These are phyloP conservation scores for Delonix regia DNA, from an alignment of 306 rosid species.

Conservation along the genomic window DNA sequence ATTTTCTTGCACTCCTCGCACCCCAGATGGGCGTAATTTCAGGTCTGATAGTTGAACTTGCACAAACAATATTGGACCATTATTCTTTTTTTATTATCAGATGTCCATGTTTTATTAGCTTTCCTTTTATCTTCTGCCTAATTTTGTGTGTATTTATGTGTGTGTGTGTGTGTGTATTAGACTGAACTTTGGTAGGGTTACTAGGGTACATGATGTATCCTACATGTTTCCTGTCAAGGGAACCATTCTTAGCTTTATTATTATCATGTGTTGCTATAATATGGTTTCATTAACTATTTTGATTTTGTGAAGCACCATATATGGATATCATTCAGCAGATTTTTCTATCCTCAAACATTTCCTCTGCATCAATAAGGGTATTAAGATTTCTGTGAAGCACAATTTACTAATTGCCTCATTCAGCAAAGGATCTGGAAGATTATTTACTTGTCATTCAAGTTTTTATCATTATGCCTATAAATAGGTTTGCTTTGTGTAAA, in stretches of 20 bases:
- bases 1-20: not conserved
- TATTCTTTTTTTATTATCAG: constrained; percentile 2
- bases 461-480: not conserved
- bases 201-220: too few species aligned
- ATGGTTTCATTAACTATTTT: not conserved
- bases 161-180: not conserved
- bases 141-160: not conserved
- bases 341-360: not conserved
- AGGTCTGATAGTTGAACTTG: not conserved
- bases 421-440: not conserved
- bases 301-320: not conserved
- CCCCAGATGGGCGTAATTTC: not conserved
- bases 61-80: not conserved
- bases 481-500: not conserved
- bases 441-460: not conserved
- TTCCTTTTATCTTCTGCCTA: not conserved
- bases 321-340: not conserved
- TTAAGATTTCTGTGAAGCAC: not conserved
- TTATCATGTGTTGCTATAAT: not conserved
- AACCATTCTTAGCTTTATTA: not conserved
- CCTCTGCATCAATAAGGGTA: not conserved
- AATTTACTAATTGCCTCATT: not conserved
- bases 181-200: not conserved
- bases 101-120: not conserved
- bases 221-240: not conserved